Evolutionary conservation across 148 eudicot genomes (phyloP), one percentile per base, ranked within the genome.

Genomic region (Chenopodium berlandieri): DNA sequence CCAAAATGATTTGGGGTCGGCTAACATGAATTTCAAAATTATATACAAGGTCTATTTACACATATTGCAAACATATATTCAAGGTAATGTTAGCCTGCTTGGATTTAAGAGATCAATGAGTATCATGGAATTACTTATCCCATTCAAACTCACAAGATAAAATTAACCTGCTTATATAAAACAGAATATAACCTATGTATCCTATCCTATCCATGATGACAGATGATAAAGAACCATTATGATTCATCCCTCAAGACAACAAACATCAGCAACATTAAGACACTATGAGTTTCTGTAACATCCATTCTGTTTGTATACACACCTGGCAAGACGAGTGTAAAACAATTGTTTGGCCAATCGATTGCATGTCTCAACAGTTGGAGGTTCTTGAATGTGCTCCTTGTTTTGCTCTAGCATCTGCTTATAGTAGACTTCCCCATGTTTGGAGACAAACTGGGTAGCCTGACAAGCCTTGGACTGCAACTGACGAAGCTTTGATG

Each of bases 281-380:
- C 66, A 34, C 69, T 6, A 44, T n/a, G 22, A 30, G 40, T 16
- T 34, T 19, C 20, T 27, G 8, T 34, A 16, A 52, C 3, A 50
- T 27, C 17, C 40, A 75, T 64, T 13, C 1, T 31, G 16, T 12
- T 22, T 9, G 30, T 48, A 73, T 44, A 76, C 86, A 30, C 78
- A 91, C 94, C 97, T 92, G 86, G 97, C 94, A 79, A 92, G 88
- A 48, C 97, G 94, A 85, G 97, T 92, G 91, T 87, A 92, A 73
- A 87, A 71, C 78, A 92, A 82, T 73, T 92, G 91, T 75, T 90
- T 90, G 1, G 94, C 80, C 90, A 92, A 87, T 40, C 76, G 73
- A 78, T 88, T 86, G 89, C 97, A 92, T 50, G 88, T 89, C 85
- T 91, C 97, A 47, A 87, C 87, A 25, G 91, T 90, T 17, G 97